Evolutionary conservation across 2,329 filamentous ascomycete genomes (phyloP), one percentile per base, ranked within the genome.

Genomic region (Coniochaeta prunicola): DNA sequence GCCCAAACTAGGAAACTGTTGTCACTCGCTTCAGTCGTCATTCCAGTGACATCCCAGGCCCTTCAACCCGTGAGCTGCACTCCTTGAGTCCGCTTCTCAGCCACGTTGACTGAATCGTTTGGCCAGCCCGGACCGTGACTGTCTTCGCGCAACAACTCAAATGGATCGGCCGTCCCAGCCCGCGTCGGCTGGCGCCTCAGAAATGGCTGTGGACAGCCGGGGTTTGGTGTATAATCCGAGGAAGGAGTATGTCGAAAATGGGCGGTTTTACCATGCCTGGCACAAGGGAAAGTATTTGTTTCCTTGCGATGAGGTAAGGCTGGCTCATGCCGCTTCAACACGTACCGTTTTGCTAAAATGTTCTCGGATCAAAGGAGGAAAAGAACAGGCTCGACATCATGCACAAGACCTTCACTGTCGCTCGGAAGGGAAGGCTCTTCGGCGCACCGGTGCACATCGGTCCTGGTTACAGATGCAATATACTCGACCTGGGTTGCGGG

Each of bases 311-410:
- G 84, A 88, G 73, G 87, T 89, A 76, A 72, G 77, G 48, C 26
- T 19, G 33, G 15, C 33, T 33, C 24, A 2, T 4, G 13, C 24
- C 53, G 45, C 31, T n/a, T 54, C 60, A 26, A n/a, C 55, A 19
- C 33, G 19, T 58, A 56, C 15, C 17, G 24, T 9, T 4, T 26
- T 45, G 55, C 48, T 56, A 26, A 63, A 68, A 59, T 69, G 40
- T 24, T 10, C 61, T n/a, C 24, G 21, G 30, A 45, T 33, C 57
- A 54, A 69, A 90, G 82, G 76, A 80, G 62, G 91, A 94, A 71
- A 83, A 87, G 68, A 88, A 92, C 70, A 84, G 90, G 64, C 81
- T 93, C 68, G 91, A 96, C 68, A 87, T 93, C 53, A 88, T 91
- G 68, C 89, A 96, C 76, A 89, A 90, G 67, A 77, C 93, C 64